These are phyloP conservation scores for Eimeria maxima DNA, from an alignment of 169 alveolate species.

Conservation along the genomic window DNA sequence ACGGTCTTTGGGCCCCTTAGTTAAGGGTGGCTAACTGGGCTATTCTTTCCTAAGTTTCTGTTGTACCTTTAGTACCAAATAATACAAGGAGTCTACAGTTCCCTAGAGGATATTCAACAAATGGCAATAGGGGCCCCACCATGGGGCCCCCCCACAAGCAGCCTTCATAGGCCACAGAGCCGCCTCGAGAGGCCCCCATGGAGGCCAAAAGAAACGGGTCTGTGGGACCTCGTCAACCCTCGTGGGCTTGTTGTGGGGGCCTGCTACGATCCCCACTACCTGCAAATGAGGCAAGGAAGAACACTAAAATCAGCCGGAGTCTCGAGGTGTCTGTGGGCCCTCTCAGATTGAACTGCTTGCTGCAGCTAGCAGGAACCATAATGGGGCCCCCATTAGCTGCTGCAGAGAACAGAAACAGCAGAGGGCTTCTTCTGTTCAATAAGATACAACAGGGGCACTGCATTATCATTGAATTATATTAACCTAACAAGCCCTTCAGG, in stretches of 20 bases:
- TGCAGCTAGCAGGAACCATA: background rate
- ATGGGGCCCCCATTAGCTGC: background rate
- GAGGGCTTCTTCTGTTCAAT: too few species aligned
- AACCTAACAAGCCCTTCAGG: too few species aligned
- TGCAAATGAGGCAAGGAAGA: background rate
- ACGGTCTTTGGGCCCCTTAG: background rate
- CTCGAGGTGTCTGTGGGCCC: background rate
- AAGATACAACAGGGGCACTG: background rate
- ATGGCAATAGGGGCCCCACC: background rate
- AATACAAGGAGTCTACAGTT: background rate
- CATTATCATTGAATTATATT: background rate
- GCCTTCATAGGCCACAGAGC: too few species aligned
- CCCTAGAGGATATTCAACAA: background rate
- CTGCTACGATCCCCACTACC: background rate
- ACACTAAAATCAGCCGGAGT: background rate
- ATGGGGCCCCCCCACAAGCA: background rate
- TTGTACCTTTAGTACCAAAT: background rate
- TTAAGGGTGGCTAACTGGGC: too few species aligned
- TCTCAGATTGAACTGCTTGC: background rate
- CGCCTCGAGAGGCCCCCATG: background rate
- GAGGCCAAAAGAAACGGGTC: background rate
- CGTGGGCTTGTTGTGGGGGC: background rate
- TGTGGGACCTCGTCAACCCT: background rate
- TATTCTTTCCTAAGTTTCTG: background rate
- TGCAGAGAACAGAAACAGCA: too few species aligned